Evolutionary conservation across 192 early-diverging fungal genomes (phyloP).

Genomic region (Entomortierella chlamydospora): DNA sequence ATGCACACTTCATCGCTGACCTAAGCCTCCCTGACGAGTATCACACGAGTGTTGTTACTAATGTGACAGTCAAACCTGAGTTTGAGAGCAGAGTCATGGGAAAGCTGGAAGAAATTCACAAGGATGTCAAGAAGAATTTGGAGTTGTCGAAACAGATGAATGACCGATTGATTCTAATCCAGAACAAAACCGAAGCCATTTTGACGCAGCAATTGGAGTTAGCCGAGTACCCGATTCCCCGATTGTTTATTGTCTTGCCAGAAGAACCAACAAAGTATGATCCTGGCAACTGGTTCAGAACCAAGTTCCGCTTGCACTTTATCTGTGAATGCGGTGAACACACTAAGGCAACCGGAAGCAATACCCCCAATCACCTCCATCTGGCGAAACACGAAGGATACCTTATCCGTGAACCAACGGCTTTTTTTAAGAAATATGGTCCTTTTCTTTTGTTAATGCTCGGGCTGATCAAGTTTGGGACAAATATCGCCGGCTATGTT

Average conservation of each 20-base stretch:
- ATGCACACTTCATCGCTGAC: background rate
- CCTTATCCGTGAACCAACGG: conserved; percentile 13
- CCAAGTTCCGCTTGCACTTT: conserved; percentile 20
- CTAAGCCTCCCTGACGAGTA: conserved; percentile 1
- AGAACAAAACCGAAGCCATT: conserved; percentile 14
- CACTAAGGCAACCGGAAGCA: background rate
- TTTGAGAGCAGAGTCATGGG: conserved; percentile 15
- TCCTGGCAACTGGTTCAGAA: background rate
- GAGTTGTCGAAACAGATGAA: conserved; percentile 12
- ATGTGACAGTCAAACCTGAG: background rate
- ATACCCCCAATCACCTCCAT: conserved; percentile 5
- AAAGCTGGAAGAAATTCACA: conserved; percentile 15
- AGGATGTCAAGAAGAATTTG: conserved; percentile 17
- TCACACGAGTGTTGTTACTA: background rate
- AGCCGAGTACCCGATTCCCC: conserved; percentile 11
- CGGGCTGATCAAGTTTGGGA: conserved; percentile 17
- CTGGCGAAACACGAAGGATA: conserved; percentile 23
- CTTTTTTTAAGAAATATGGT: conserved; percentile 19
- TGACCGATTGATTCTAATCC: conserved; percentile 16
- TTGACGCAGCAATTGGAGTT: conserved; percentile 17
- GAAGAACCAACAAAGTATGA: background rate
- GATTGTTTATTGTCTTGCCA: conserved; percentile 22
- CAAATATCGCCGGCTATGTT: background rate
- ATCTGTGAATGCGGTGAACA: conserved; percentile 27
- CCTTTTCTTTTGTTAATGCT: conserved; percentile 18